These are phyloP conservation scores for Triangularia setosa DNA, from an alignment of 2,329 filamentous ascomycete species.

Conservation along the genomic window DNA sequence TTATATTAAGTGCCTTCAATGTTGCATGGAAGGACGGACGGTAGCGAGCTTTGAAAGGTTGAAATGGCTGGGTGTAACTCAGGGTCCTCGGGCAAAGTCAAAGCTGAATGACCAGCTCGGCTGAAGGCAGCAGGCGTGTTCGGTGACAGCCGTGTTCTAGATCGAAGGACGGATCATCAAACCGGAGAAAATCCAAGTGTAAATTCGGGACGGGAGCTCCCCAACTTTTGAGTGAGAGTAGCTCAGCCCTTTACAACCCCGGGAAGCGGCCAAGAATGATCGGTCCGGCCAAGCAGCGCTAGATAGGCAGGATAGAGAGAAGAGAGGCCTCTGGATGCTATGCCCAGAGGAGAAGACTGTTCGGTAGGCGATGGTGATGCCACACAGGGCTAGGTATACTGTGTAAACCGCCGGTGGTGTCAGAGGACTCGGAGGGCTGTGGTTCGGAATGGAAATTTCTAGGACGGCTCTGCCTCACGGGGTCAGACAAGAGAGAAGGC, in stretches of 20 bases:
- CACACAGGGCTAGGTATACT: neutral
- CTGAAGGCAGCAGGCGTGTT: neutral
- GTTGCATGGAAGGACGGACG: slow-evolving; percentile 15
- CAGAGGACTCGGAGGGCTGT: neutral
- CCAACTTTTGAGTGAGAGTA: neutral
- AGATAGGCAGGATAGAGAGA: neutral
- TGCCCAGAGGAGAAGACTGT: neutral
- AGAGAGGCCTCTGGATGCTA: neutral
- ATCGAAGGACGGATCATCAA: neutral
- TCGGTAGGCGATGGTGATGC: too few species aligned
- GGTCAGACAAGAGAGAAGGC: neutral
- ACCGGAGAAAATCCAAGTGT: neutral
- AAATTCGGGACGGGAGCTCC: neutral
- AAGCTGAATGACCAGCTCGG: slow-evolving; percentile 7
- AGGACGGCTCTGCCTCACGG: neutral
- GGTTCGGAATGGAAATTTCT: neutral
- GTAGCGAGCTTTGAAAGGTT: slow-evolving; percentile 11
- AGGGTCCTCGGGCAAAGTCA: neutral
- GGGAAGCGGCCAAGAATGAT: slow-evolving; percentile 6
- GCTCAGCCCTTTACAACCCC: neutral
- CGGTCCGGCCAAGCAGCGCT: slow-evolving; percentile 1
- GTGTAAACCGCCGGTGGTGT: neutral
- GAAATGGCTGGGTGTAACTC: slow-evolving; percentile 5
- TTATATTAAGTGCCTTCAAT: slow-evolving; percentile 17
- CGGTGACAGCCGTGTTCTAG: neutral